Base-by-base conservation (phyloP, 2,329 filamentous ascomycete species). In the Clonostachys rosea region DNA sequence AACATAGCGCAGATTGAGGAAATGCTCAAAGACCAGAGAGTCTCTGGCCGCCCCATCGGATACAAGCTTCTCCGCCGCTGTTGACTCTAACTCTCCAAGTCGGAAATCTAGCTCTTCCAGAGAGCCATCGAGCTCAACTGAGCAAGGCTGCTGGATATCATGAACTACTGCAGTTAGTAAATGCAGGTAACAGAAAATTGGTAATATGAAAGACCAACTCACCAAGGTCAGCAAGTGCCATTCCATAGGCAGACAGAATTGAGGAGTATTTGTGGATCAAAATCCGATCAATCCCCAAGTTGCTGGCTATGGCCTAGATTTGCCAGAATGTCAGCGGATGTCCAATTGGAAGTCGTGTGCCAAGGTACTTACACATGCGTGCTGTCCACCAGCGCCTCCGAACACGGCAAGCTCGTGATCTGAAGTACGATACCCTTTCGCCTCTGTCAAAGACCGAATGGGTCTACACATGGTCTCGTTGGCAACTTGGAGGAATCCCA, bases 401-500 rank as follows among this genome's bases (percentile, higher is more conserved):
- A 96, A 96, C 0, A 89, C 95, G 1, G 91, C 91, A 34, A 96
- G 76, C 17, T 90, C 77, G 64, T 96, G 91, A 54, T 88, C 89
- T 2, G 87, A 89, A 1, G 91, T 94, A 61, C 95, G 91, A 54
- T 95, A 90, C 0, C 91, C 91, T 64, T 92, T 89, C 24, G 91
- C 91, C 64, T 96, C 91, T 0, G 91, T 96, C 53, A 96, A 78
- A 30, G 89, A 92, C 37, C 91, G 78, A 53, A 96, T 96, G 0
- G 91, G 91, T 39, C 91, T 76, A 4, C 87, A 90, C 91, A 96
- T 95, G 14, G 89, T 85, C 68, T 94, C 90, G 57, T 95, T 95
- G 4, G 91, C 90, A 43, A 96, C 89, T n/a, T 89, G 88, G 61
- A 96, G 76, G 62, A 95, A 96, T 0, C 91, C 91, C 55, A 89